phyloP scores from a whole-genome alignment of 805 yeast genomes.

The Lipomyces spencermartinsiae region DNA sequence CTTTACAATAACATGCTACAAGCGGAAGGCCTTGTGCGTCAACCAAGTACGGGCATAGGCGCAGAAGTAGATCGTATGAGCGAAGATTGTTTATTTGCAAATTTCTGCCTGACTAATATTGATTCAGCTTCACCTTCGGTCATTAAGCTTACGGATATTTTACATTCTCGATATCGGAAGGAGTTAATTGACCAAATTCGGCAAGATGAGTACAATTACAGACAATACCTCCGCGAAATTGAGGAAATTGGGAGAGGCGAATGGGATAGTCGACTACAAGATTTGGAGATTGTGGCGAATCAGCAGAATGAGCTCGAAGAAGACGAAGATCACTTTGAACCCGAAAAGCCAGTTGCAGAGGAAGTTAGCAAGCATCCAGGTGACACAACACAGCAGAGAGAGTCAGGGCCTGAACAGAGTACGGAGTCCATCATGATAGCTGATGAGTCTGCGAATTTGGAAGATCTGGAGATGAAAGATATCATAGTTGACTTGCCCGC shows the following conservation, averaged over 20 bases:
- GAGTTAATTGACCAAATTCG: conserved; percentile 39
- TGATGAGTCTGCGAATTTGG: conserved; percentile 28
- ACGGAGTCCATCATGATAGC: conserved; percentile 17
- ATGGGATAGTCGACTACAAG: conserved; percentile 49
- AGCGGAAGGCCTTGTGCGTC: conserved; percentile 34
- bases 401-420: conserved; percentile 24
- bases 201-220: conserved; percentile 48
- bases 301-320: conserved; percentile 16
- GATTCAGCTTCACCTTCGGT: conserved; percentile 37
- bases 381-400: conserved; percentile 12
- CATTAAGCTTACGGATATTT: conserved; percentile 33
- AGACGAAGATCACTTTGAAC: background rate
- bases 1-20: conserved; percentile 26
- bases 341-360: conserved; percentile 3
- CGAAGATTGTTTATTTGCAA: background rate
- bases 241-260: conserved; percentile 52
- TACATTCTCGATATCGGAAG: conserved; percentile 33
- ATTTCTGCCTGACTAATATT: conserved; percentile 17
- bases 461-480: conserved; percentile 30
- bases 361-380: background rate
- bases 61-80: conserved; percentile 33
- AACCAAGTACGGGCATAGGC: conserved; percentile 29
- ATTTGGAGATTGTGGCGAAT: conserved; percentile 24
- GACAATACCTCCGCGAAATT: conserved; percentile 49
- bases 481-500: conserved; percentile 24